phyloP scores from a whole-genome alignment of 805 yeast genomes.

The Pichia manshurica region DNA sequence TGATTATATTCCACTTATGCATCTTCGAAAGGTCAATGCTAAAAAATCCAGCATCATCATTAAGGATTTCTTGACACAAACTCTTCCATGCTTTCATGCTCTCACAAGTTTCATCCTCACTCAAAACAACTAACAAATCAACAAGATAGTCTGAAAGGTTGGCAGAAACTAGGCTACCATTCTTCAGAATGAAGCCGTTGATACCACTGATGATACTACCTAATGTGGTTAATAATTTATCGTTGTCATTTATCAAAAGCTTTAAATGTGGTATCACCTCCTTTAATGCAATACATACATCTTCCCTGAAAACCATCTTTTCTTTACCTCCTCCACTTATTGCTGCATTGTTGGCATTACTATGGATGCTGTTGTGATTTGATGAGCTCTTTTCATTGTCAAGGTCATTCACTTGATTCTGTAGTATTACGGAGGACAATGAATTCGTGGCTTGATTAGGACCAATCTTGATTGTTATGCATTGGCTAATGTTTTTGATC shows the following conservation, averaged over 20 bases:
- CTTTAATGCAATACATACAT: slow-evolving; percentile 37
- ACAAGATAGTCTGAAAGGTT: slow-evolving; percentile 36
- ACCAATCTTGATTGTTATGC: slow-evolving; percentile 22
- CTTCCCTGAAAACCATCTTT: slow-evolving; percentile 35
- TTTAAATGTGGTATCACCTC: slow-evolving; percentile 34
- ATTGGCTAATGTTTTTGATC: slow-evolving; percentile 21
- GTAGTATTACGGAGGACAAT: background rate
- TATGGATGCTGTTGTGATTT: background rate
- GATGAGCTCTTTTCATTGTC: background rate
- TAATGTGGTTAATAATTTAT: slow-evolving; percentile 47
- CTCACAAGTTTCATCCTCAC: slow-evolving; percentile 31
- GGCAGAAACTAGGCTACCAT: slow-evolving; percentile 27
- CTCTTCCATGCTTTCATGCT: slow-evolving; percentile 57
- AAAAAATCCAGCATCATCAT: slow-evolving; percentile 53
- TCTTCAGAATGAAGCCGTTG: slow-evolving; percentile 48
- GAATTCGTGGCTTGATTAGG: slow-evolving; percentile 15
- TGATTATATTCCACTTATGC: slow-evolving; percentile 48
- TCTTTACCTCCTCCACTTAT: slow-evolving; percentile 7
- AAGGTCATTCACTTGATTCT: background rate
- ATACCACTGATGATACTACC: slow-evolving; percentile 49
- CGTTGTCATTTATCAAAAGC: slow-evolving; percentile 49
- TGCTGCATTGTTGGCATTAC: background rate
- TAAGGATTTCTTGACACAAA: slow-evolving; percentile 55
- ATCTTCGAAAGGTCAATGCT: slow-evolving; percentile 24
- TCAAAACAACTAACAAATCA: slow-evolving; percentile 36